Conservation (phyloP, 225 moss, liverwort and hornwort genomes). For the Marchantia paleacea region DNA sequence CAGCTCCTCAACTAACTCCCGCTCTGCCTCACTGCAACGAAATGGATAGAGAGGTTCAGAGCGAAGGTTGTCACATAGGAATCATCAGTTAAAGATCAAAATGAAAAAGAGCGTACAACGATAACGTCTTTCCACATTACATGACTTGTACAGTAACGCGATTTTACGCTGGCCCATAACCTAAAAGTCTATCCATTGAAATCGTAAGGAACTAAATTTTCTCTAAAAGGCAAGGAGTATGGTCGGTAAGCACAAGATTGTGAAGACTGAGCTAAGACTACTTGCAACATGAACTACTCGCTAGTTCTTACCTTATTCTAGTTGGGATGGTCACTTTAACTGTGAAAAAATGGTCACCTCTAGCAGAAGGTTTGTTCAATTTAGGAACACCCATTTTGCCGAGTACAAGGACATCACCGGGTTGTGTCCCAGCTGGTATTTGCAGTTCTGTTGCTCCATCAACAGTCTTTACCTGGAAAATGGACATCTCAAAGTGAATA, state of each 20-base stretch:
- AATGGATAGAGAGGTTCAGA: not conserved
- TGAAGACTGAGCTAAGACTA: not conserved
- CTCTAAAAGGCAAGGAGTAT: too few relatives aligned
- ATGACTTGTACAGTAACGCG: too few relatives aligned
- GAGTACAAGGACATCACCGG: slow-evolving; percentile 86
- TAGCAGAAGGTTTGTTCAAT: slow-evolving; percentile 78
- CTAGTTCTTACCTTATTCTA: slow-evolving; percentile 65
- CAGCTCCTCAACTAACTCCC: slow-evolving; percentile 79
- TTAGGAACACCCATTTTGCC: slow-evolving; percentile 88
- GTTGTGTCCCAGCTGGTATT: slow-evolving; percentile 88
- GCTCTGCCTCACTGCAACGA: slow-evolving; percentile 70
- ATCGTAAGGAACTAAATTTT: too few relatives aligned
- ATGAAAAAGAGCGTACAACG: not conserved
- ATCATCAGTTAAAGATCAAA: not conserved
- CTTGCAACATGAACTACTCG: not conserved
- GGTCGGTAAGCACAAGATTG: not conserved
- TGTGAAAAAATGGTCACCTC: slow-evolving; percentile 94
- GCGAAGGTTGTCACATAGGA: not conserved
- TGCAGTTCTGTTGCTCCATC: slow-evolving; percentile 75
- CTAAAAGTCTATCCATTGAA: too few relatives aligned
- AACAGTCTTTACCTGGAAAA: slow-evolving; percentile 78
- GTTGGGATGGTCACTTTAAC: slow-evolving; percentile 94
- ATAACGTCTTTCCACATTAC: too few relatives aligned
- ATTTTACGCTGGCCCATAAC: too few relatives aligned
- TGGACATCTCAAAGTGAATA: not conserved